Evolutionary conservation across 2,329 filamentous ascomycete species (phyloP).

Genomic region (Botryosphaeria dothidea): DNA sequence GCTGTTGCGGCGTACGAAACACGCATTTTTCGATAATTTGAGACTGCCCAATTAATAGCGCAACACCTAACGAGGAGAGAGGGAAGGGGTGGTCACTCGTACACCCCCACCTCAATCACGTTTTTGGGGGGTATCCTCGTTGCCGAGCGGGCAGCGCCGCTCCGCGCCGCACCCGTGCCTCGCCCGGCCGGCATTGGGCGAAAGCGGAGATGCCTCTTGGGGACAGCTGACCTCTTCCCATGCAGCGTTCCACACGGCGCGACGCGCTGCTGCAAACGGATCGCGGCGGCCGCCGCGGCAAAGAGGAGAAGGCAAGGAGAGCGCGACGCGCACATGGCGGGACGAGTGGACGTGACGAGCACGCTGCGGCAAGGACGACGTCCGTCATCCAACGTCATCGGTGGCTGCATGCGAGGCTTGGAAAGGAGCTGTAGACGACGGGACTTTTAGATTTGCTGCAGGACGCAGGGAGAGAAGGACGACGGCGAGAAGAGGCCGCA

Average conservation of each 20-base stretch:
- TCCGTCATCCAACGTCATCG: not conserved
- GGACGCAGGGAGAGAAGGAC: not conserved
- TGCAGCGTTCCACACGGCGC: slow-evolving; percentile 1
- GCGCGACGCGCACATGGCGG: too few species aligned
- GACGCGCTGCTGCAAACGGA: not conserved
- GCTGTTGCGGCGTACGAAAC: not conserved
- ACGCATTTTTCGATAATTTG: too few species aligned
- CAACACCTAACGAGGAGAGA: not conserved
- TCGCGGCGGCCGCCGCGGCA: not conserved
- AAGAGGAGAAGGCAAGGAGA: not conserved
- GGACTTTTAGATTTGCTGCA: not conserved
- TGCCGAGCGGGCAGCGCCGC: not conserved
- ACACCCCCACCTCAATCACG: not conserved
- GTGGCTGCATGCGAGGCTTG: not conserved
- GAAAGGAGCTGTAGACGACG: not conserved
- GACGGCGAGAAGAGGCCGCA: not conserved
- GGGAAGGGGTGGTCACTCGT: not conserved
- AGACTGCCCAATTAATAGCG: not conserved
- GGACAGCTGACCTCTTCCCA: not conserved
- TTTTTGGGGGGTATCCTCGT: not conserved
- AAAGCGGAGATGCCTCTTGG: not conserved
- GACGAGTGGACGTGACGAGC: too few species aligned
- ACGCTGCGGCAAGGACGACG: too few species aligned
- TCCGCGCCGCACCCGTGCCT: not conserved
- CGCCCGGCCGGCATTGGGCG: not conserved